Conservation (phyloP, 345 rosid genomes). For the Gossypium arboreum region DNA sequence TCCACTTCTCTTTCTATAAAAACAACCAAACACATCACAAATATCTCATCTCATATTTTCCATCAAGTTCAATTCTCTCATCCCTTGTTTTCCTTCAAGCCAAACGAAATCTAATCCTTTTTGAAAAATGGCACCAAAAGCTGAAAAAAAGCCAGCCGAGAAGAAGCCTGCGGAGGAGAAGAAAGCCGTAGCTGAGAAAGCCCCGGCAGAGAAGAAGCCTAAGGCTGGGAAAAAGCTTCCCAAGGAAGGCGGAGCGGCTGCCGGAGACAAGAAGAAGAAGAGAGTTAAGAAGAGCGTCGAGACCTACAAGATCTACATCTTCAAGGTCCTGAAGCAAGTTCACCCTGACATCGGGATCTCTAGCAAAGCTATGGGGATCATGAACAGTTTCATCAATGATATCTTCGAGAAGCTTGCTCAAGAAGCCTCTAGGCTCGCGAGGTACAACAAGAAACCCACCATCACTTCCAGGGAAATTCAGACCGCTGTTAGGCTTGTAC, state of each 20-base stretch:
- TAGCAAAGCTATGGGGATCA: conserved; percentile 20
- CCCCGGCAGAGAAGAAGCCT: conserved; percentile 25
- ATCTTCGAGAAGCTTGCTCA: conserved; percentile 23
- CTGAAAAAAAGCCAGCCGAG: conserved; percentile 21
- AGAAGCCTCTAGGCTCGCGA: conserved; percentile 17
- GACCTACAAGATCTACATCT: conserved; percentile 24
- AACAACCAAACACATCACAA: neutral
- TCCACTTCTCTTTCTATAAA: neutral
- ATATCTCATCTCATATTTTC: neutral
- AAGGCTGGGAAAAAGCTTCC: conserved; percentile 22
- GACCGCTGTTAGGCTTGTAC: conserved; percentile 19
- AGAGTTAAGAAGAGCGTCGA: conserved; percentile 8
- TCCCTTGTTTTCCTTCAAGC: no score
- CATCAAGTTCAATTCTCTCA: neutral
- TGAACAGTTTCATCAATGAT: conserved; percentile 21
- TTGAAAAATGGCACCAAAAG: conserved; percentile 17
- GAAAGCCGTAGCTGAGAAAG: conserved; percentile 19
- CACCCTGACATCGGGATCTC: conserved; percentile 21
- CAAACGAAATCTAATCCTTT: neutral
- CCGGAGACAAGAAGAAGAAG: conserved; percentile 19
- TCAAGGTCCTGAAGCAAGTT: conserved; percentile 21
- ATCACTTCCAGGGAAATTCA: conserved; percentile 19
- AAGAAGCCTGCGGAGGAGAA: conserved; percentile 23
- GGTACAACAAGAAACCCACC: conserved; percentile 23
- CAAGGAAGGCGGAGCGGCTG: conserved; percentile 18